Base-by-base conservation (phyloP, 495 filamentous ascomycete genomes). In the Podospora comata region DNA sequence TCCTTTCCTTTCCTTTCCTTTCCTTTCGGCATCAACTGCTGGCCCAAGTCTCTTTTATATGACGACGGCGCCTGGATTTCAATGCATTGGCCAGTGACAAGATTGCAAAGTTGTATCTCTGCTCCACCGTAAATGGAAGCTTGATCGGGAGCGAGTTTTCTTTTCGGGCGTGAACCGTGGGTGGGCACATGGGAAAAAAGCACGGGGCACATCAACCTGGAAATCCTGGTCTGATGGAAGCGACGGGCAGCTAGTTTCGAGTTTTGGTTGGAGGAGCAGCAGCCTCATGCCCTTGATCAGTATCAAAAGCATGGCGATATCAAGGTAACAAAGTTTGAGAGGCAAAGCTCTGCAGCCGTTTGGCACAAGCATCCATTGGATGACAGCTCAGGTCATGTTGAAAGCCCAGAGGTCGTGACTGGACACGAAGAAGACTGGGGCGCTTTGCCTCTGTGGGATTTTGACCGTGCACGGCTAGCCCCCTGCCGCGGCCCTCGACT, bases 21-120 rank as follows among this genome's bases (percentile, higher is more conserved):
- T 48, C 15, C 39, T 48, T 48, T 13, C 15, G 39, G 2, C 15
- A 48, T 48, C 23, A 48, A 23, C 15, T 16, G 5, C 2, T 18
- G 56, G 19, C 56, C 19, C 23, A 23, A 23, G 26, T 27, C 18
- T 27, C 59, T 28, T 61, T 61, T 28, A 61, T 28, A 26, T 61
- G 59, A 61, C 20, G 26, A 16, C 4, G 7, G 9, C 59, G 30
- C 26, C 26, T 61, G 58, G 13, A 28, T 44, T n/a, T 63, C 28
- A 26, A 44, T 26, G 55, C 55, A 58, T 27, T 60, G 32, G 65
- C 66, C 66, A 71, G 68, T 71, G 66, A 68, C 53, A 61, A 74
- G 68, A 74, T 74, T 74, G 68, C 70, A 71, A 55, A 61, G 73
- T 72, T 61, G 70, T 67, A 74, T 72, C 63, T 27, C 39, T 48